Base-by-base conservation (phyloP, 163 green algal species). In the Chlamydomonas reinhardtii region DNA sequence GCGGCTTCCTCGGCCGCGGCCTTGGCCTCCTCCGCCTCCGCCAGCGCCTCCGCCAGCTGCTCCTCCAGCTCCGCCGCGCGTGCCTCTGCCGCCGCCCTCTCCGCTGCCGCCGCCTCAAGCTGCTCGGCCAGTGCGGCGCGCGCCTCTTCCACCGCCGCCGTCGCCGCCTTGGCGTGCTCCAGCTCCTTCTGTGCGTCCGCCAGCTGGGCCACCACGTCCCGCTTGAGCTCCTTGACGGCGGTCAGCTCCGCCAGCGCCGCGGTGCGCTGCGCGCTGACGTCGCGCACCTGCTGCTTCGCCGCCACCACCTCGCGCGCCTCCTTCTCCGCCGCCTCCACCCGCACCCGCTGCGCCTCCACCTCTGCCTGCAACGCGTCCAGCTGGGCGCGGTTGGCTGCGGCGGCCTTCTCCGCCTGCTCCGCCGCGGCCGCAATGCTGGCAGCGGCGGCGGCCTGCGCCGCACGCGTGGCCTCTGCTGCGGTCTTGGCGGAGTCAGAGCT, bases 311-410 rank as follows among this genome's bases (percentile, higher is more conserved):
- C 27, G 15, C 25, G 22, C 11, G 17, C 34, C 52, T 86, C 79
- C 52, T 34, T 68, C 27, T 80, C 70, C 0, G 81, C 71, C 25
- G 81, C 56, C 27, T 37, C 56, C n/a, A 73, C n/a, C n/a, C 20
- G 52, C 56, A 32, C 48, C 74, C 74, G 31, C 59, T 74, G 48
- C n/a, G 56, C 64, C 4, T 52, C 62, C n/a, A 87, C 77, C 64
- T 87, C 56, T 22, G 62, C 29, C 65, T 79, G 54, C n/a, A 90
- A 77, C n/a, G 73, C 56, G 19, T 81, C 77, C n/a, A 86, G 24
- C 70, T 87, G 81, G 35, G 73, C 56, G 27, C 59, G 81, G 59
- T 43, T 87, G 37, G 61, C 61, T 4, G 39, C 61, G 20, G 82
- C 61, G 20, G 72, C 72, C n/a, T 82, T 74, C 29, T 76, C 59